Base-by-base conservation (phyloP, 768 basidiomycete genomes). In the Lepiota venenata region DNA sequence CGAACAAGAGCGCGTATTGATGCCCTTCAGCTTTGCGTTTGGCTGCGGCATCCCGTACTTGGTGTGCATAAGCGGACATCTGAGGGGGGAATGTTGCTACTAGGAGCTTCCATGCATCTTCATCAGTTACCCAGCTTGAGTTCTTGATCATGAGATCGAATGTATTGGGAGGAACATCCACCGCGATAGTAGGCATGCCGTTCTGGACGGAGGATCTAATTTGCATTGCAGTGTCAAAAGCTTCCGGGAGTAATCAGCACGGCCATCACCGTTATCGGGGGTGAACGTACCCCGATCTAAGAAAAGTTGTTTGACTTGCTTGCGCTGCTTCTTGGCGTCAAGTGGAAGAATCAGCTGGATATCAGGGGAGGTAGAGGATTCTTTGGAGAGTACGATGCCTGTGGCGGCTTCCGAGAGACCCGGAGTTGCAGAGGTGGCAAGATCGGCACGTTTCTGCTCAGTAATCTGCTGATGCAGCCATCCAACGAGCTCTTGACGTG, bases 401-500 rank as follows among this genome's bases (percentile, higher is more conserved):
- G 32, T 11, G 9, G 32, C 32, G 10, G 8, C 32, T 32, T 32
- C 10, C 32, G 32, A 32, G 10, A 32, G 32, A 32, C 32, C 32
- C n/a, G n/a, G n/a, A 14, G 60, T 82, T 2, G 85, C 87, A 10
- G 84, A 81, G 0, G 85, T 85, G 7, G 80, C 71, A 1, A 79
- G 68, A 60, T 93, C 91, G 21, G 84, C 75, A 1, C 85, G 84
- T 63, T 85, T 87, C 69, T 93, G 91, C 59, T 93, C 90, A 0
- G 84, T 73, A 15, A 93, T 87, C 58, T 89, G 83, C 14, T 86
- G 81, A 42, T 87, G 87, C 16, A 93, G 72, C 83, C 84, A 91
- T 12, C 77, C 68, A 2, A 90, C 83, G 1, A 93, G 76, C 54
- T 93, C 88, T 47, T 85, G 82, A 5, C 81, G 77, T 4, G 87